Evolutionary conservation across 352 stramenopile genomes (phyloP), one percentile per base, ranked within the genome.

Genomic region (Blastocystis sp.): DNA sequence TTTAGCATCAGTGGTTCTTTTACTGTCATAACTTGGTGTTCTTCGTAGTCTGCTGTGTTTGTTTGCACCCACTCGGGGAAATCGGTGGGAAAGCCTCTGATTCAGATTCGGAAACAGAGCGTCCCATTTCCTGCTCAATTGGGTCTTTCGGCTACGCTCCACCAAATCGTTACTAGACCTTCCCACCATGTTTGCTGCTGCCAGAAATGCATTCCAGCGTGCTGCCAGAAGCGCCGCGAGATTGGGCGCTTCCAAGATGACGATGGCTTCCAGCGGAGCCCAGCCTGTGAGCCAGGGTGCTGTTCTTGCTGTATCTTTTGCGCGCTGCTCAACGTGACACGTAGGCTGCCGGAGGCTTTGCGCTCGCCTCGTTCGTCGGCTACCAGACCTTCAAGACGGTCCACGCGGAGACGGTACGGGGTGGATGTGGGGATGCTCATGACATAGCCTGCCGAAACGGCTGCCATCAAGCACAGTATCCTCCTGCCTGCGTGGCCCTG

Each of bases 191-290:
- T 84, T 84, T 59, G 40, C 45, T 69, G 74, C 54, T 84, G 54
- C 19, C 71, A 81, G 71, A 81, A 81, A 17, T 38, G 43, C 66
- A 19, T 81, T 81, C 71, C 71, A 81, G 71, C 71, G 71, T 64
- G 38, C 48, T 59, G 17, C 71, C 52, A 28, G 71, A 45, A 21
- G 38, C 14, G 34, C 71, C 3, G 48, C 66, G 42, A 19, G 71
- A 24, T 43, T n/a, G 64, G 71, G 42, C 48, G 71, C 40, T 19
- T 17, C 71, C 7, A 54, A 81, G 43, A 63, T 24, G 42, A 38
- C 28, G 9, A 42, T 81, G 71, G 48, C 71, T 81, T 66, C 71
- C n/a, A 66, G 48, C 28, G 52, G 42, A 34, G 11, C 69, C 24
- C 17, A 79, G 54, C n/a, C 69, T 24, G 34, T n/a, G 9, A 79